Conservation (phyloP, 768 basidiomycete species). For the Mrakia blollopis region DNA sequence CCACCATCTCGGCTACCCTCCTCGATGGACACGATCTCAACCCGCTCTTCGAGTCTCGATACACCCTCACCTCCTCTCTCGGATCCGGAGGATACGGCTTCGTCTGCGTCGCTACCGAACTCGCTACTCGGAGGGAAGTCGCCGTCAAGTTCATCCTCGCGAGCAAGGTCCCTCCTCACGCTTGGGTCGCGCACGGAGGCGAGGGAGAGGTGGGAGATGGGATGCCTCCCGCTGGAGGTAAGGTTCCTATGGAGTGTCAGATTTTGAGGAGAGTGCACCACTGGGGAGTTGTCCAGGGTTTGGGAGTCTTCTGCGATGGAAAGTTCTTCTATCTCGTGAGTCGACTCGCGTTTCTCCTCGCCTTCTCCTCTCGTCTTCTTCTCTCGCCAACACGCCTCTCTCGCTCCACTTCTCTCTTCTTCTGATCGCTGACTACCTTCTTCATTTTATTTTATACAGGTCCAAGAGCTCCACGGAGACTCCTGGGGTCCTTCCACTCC, state of each 20-base stretch:
- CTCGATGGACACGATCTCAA: constrained; percentile 35
- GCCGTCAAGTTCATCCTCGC: constrained; percentile 95
- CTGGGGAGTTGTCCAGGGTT: constrained; percentile 72
- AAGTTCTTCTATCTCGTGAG: constrained; percentile 81
- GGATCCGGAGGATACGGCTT: constrained; percentile 93
- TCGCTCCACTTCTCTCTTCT: background rate
- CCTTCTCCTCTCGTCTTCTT: background rate
- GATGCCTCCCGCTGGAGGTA: constrained; percentile 24
- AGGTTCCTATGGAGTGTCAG: constrained; percentile 73
- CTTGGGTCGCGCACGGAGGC: constrained; percentile 42
- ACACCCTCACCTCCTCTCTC: constrained; percentile 48
- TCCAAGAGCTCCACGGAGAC: constrained; percentile 87
- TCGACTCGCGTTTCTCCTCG: constrained; percentile 32
- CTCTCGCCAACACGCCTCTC: background rate
- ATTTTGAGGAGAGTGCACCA: constrained; percentile 69
- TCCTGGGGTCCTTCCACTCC: constrained; percentile 57
- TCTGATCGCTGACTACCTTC: constrained; percentile 11
- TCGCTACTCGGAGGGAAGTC: constrained; percentile 59
- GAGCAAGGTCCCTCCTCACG: constrained; percentile 42
- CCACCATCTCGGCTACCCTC: constrained; percentile 34
- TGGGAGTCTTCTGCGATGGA: constrained; percentile 78
- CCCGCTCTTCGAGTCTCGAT: constrained; percentile 39
- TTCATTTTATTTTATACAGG: constrained; percentile 51
- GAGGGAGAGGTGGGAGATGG: constrained; percentile 33
- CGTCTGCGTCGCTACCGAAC: constrained; percentile 77